Base-by-base conservation (phyloP, 139 green algal genomes). In the Limnomonas spitsbergensis region DNA sequence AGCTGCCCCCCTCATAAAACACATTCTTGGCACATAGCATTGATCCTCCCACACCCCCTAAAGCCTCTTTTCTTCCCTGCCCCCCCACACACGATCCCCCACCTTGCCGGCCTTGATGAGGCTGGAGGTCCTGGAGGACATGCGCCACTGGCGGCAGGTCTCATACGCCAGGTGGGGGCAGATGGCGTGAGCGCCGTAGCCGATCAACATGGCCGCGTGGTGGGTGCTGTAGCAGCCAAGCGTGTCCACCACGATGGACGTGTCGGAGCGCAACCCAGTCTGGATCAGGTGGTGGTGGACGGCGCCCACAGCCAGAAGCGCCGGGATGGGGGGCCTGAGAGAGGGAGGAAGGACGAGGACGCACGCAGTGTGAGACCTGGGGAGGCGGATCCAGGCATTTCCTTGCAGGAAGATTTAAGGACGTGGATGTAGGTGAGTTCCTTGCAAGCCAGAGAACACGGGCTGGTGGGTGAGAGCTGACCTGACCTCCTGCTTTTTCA, bases 261-360 rank as follows among this genome's bases (percentile, higher is more conserved):
- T 97, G 79, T 97, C 90, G 9, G 88, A 92, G 81, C 93, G 70
- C 39, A 77, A 38, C 4, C 70, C 70, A 66, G 70, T 66, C 70
- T 76, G 67, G 88, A 99, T 99, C 52, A 99, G 92, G 90, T 98
- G 93, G 87, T 99, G 96, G 88, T 99, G 96, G 70, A 99, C 94
- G 0, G 96, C 93, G 26, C 96, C 96, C 3, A 93, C 89, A 0
- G 93, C 95, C 73, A 99, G 86, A 78, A 99, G 89, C 32, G 90
- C 85, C 31, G 96, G 95, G 82, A 99, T 98, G 56, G 93, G 90
- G n/a, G 90, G 87, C 4, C 39, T 29, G 14, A 54, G 52, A 38
- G 84, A 38, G 38, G 20, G 47, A 61, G 47, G 47, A 20, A 20
- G 47, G 14, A 61, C n/a, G n/a, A n/a, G n/a, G n/a, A n/a, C n/a